phyloP scores from a whole-genome alignment of 257 asterid species.

The Hygrophila difformis region DNA sequence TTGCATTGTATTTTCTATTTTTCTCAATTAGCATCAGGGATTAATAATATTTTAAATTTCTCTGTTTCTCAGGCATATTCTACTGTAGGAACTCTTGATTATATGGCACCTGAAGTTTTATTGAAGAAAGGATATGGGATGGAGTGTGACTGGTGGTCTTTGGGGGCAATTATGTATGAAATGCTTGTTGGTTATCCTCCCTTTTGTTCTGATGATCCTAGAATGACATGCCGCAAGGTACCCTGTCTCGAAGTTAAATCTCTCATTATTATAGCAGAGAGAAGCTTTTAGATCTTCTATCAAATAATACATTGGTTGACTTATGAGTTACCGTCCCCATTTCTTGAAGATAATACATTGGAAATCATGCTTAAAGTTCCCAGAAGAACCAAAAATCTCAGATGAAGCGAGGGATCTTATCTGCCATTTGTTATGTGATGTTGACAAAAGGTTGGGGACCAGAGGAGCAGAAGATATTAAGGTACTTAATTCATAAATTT shows the following conservation, averaged over 20 bases:
- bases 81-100: conserved; percentile 95
- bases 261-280: conserved; percentile 1
- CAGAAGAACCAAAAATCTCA: conserved; percentile 83
- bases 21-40: not conserved
- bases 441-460: conserved; percentile 88
- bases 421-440: conserved; percentile 78
- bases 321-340: too few relatives aligned
- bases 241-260: not conserved
- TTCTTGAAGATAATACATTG: conserved; percentile 72
- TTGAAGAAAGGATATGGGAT: conserved; percentile 92
- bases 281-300: not conserved
- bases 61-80: conserved; percentile 65
- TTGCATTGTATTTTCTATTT: not conserved
- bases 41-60: conserved; percentile 1
- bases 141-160: conserved; percentile 99
- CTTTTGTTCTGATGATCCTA: conserved; percentile 94
- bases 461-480: conserved; percentile 88
- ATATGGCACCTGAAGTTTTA: conserved; percentile 96
- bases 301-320: too few relatives aligned
- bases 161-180: conserved; percentile 90
- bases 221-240: conserved; percentile 99
- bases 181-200: conserved; percentile 97
- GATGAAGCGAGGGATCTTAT: conserved; percentile 86
- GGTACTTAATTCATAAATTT: conserved; percentile 41
- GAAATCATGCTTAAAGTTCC: conserved; percentile 87